phyloP scores from a whole-genome alignment of 345 rosid genomes.

The Barbarea vulgaris region DNA sequence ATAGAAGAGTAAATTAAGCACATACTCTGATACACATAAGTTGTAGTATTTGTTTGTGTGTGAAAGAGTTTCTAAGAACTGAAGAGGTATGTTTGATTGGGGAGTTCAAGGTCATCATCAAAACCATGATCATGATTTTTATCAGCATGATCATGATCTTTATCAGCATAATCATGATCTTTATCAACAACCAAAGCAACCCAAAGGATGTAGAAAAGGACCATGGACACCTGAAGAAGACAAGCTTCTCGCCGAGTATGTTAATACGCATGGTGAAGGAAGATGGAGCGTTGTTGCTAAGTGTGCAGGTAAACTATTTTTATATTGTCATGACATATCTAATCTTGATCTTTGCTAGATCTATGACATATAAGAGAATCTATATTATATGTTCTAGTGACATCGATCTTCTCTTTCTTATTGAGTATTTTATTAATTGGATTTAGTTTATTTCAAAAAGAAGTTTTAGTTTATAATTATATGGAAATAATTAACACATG shows the following conservation, averaged over 20 bases:
- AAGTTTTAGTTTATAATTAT: neutral
- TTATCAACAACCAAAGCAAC: slow-evolving; percentile 27
- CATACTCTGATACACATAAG: neutral
- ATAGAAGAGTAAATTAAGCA: slow-evolving; percentile 16
- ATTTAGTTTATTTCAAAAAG: neutral
- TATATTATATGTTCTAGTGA: neutral
- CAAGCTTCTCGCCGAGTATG: slow-evolving; percentile 58
- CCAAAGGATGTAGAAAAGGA: slow-evolving; percentile 70
- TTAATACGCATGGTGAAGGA: slow-evolving; percentile 71
- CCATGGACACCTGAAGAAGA: slow-evolving; percentile 94
- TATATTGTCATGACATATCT: neutral
- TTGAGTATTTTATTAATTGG: neutral
- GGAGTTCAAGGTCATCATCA: slow-evolving; percentile 38
- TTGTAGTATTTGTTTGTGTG: slow-evolving; percentile 3
- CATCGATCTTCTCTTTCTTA: neutral
- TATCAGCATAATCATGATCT: slow-evolving; percentile 28
- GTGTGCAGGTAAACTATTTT: slow-evolving; percentile 54
- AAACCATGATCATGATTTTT: slow-evolving; percentile 22
- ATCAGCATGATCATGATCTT: slow-evolving; percentile 29
- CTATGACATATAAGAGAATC: neutral
- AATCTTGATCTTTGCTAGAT: neutral
- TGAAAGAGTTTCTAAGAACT: slow-evolving; percentile 15
- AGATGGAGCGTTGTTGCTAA: slow-evolving; percentile 80
- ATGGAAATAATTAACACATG: neutral
- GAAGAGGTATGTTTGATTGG: slow-evolving; percentile 53